phyloP scores from a whole-genome alignment of 805 yeast species.

The Scheffersomyces lignosus region DNA sequence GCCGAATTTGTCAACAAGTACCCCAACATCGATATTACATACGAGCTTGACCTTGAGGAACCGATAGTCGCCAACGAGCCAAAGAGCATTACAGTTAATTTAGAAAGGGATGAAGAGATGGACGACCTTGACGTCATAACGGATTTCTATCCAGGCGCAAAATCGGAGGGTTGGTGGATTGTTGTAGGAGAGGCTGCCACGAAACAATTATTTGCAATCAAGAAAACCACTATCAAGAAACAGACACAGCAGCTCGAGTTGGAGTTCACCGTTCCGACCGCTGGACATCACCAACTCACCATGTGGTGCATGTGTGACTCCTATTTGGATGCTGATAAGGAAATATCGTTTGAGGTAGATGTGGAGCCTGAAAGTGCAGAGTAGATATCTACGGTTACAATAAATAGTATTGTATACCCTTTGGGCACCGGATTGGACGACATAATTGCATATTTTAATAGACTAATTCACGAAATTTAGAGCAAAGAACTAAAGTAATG shows the following conservation, averaged over 20 bases:
- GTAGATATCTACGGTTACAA: not conserved
- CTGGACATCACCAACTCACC: constrained; percentile 62
- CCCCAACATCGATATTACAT: constrained; percentile 78
- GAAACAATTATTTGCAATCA: constrained; percentile 69
- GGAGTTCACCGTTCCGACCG: constrained; percentile 54
- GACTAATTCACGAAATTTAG: not conserved
- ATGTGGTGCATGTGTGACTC: constrained; percentile 91
- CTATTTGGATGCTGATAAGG: constrained; percentile 91
- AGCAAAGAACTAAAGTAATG: not conserved
- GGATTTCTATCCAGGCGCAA: constrained; percentile 57
- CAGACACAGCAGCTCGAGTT: constrained; percentile 54
- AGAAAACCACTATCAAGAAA: constrained; percentile 55
- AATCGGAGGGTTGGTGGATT: constrained; percentile 83
- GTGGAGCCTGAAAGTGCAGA: constrained; percentile 24
- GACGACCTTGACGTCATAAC: constrained; percentile 62
- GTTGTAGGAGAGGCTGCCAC: constrained; percentile 68
- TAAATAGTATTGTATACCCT: too few species aligned
- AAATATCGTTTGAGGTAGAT: constrained; percentile 54
- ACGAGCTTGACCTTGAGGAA: constrained; percentile 44
- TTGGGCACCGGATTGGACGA: too few species aligned
- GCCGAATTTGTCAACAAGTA: constrained; percentile 88
- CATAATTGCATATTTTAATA: not conserved
- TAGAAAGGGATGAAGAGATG: constrained; percentile 77
- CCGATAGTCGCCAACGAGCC: constrained; percentile 50
- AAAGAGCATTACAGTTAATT: constrained; percentile 44